Conservation (phyloP, 1,139 yeast species). For the Saccharomyces hybrid region DNA sequence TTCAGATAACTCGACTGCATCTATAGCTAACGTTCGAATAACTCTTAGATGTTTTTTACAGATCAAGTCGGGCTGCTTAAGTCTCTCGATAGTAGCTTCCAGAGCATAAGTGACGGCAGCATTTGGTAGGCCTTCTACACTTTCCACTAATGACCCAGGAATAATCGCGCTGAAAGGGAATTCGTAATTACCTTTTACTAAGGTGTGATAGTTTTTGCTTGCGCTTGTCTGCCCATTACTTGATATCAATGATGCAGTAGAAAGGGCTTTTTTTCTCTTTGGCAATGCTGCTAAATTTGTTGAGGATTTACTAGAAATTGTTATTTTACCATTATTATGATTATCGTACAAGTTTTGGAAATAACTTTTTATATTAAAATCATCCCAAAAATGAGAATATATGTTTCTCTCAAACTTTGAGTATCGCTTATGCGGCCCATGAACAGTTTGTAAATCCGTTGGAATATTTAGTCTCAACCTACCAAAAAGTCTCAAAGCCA, state of each 20-base stretch:
- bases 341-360: slow-evolving; percentile 28
- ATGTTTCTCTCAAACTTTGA: slow-evolving; percentile 54
- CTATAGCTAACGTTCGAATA: slow-evolving; percentile 82
- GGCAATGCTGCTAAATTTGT: slow-evolving; percentile 17
- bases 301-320: slow-evolving; percentile 20
- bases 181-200: slow-evolving; percentile 76
- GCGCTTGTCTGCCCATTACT: slow-evolving; percentile 17
- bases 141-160: slow-evolving; percentile 82
- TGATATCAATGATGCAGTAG: slow-evolving; percentile 5
- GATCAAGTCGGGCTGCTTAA: slow-evolving; percentile 61
- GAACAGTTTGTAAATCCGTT: slow-evolving; percentile 41
- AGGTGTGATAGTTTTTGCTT: slow-evolving; percentile 31
- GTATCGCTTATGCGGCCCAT: slow-evolving; percentile 44
- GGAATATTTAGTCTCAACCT: slow-evolving; percentile 53
- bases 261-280: slow-evolving; percentile 4
- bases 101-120: slow-evolving; percentile 72
- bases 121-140: slow-evolving; percentile 85
- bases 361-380: slow-evolving; percentile 42
- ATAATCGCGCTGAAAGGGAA: slow-evolving; percentile 80
- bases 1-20: slow-evolving; percentile 80
- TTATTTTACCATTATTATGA: slow-evolving; percentile 11
- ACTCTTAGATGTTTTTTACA: slow-evolving; percentile 71
- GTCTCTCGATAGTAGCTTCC: slow-evolving; percentile 76
- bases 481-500: slow-evolving; percentile 58
- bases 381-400: slow-evolving; percentile 73